These are phyloP conservation scores for Xanthoconium separans DNA, from an alignment of 1,284 basidiomycete species.

Conservation along the genomic window DNA sequence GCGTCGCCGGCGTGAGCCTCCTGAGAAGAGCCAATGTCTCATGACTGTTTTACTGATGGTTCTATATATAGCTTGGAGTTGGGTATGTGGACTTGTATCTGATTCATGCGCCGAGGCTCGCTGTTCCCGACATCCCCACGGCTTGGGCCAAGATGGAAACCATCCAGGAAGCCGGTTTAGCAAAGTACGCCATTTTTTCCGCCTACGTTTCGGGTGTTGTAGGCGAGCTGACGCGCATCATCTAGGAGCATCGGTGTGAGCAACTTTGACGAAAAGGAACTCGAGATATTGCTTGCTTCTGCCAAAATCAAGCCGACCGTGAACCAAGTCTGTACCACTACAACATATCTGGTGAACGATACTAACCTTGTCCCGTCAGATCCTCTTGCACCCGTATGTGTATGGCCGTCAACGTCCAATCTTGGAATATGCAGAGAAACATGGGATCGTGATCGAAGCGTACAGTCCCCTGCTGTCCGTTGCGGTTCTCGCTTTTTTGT, in stretches of 20 bases:
- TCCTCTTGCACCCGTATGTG: slow-evolving; percentile 69
- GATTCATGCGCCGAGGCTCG: slow-evolving; percentile 55
- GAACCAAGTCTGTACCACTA: slow-evolving; percentile 55
- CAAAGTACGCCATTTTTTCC: slow-evolving; percentile 43
- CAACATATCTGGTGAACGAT: no score
- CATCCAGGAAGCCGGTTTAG: slow-evolving; percentile 46
- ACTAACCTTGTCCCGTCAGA: slow-evolving; percentile 37
- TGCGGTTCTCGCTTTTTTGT: not conserved
- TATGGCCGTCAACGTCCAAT: slow-evolving; percentile 55
- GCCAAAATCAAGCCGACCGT: slow-evolving; percentile 65
- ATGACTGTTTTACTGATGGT: not conserved
- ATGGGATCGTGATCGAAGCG: slow-evolving; percentile 67
- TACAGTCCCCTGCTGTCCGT: slow-evolving; percentile 64
- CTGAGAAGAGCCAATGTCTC: not conserved
- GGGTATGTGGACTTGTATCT: slow-evolving; percentile 72
- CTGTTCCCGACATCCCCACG: slow-evolving; percentile 52
- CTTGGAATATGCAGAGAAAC: slow-evolving; percentile 53
- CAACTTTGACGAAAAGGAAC: slow-evolving; percentile 61
- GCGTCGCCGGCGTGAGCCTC: slow-evolving; percentile 51
- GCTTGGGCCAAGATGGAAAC: slow-evolving; percentile 65
- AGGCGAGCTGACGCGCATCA: slow-evolving; percentile 24
- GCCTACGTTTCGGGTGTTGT: not conserved
- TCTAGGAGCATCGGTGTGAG: slow-evolving; percentile 69
- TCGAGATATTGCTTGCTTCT: slow-evolving; percentile 53
- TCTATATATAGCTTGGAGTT: slow-evolving; percentile 51